phyloP scores from a whole-genome alignment of 2,329 filamentous ascomycete species.

The Sclerotinia spermophila region DNA sequence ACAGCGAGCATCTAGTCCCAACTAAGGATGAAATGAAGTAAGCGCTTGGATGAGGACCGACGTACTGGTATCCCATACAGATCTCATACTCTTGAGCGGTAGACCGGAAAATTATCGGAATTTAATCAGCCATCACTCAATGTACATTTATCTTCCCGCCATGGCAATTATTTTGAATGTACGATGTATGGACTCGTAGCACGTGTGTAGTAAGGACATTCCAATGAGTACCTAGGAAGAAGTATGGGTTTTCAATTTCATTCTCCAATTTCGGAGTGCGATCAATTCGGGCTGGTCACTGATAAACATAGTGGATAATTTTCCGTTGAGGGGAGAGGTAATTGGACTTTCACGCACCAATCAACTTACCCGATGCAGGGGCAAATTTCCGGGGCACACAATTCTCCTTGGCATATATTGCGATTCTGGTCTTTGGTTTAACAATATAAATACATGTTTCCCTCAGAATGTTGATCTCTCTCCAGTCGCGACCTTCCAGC shows the following conservation, averaged over 20 bases:
- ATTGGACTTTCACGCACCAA: conserved; percentile 10
- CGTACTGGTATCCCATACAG: background rate
- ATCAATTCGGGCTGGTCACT: background rate
- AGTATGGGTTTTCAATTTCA: background rate
- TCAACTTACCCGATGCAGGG: background rate
- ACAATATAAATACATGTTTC: background rate
- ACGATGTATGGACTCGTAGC: too few species aligned
- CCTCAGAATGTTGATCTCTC: background rate
- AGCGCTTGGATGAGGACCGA: background rate
- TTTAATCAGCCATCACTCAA: background rate
- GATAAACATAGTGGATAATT: background rate
- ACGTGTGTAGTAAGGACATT: background rate
- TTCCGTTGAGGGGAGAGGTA: background rate
- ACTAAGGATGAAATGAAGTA: background rate
- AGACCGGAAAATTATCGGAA: background rate
- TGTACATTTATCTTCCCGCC: background rate
- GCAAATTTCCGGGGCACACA: background rate
- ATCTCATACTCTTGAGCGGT: background rate
- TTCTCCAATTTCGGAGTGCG: background rate
- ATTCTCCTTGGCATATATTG: background rate
- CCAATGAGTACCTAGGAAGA: background rate
- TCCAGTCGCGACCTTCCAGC: background rate
- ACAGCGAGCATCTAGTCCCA: background rate
- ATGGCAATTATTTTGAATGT: background rate
- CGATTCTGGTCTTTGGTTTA: background rate